These are phyloP conservation scores for Boletus sensibilis DNA, from an alignment of 768 basidiomycete species.

Conservation along the genomic window DNA sequence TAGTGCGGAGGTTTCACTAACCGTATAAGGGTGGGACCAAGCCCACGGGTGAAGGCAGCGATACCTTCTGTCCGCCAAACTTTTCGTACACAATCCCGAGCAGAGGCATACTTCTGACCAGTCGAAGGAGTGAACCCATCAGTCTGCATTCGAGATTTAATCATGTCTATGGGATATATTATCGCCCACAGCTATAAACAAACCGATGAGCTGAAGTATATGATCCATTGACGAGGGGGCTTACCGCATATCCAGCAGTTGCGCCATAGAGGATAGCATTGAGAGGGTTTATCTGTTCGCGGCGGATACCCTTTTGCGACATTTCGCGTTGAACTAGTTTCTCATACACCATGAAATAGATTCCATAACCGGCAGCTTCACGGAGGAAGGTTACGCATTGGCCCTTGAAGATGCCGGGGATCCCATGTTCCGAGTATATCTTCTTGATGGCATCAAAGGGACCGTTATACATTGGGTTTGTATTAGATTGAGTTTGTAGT, in stretches of 20 bases:
- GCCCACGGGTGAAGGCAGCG: conserved; percentile 86
- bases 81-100: conserved; percentile 77
- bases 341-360: conserved; percentile 93
- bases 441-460: conserved; percentile 88
- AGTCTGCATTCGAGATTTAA: conserved; percentile 95
- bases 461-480: conserved; percentile 73
- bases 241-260: conserved; percentile 85
- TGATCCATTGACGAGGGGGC: conserved; percentile 30
- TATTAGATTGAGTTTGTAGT: conserved; percentile 85
- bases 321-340: conserved; percentile 88
- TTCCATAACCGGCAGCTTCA: conserved; percentile 78
- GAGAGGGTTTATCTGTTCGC: conserved; percentile 74
- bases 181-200: conserved; percentile 73
- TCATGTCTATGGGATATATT: conserved; percentile 95
- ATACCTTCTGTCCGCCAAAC: conserved; percentile 84
- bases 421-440: conserved; percentile 71
- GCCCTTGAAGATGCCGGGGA: conserved; percentile 89
- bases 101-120: conserved; percentile 80
- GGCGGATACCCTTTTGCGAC: conserved; percentile 61
- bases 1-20: conserved; percentile 34
- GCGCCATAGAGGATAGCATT: conserved; percentile 89
- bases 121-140: conserved; percentile 78
- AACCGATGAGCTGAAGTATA: conserved; percentile 7
- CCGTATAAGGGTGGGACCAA: conserved; percentile 90
- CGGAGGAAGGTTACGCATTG: conserved; percentile 85